phyloP scores from a whole-genome alignment of 495 filamentous ascomycete genomes.

The Aspergillus ostianus region DNA sequence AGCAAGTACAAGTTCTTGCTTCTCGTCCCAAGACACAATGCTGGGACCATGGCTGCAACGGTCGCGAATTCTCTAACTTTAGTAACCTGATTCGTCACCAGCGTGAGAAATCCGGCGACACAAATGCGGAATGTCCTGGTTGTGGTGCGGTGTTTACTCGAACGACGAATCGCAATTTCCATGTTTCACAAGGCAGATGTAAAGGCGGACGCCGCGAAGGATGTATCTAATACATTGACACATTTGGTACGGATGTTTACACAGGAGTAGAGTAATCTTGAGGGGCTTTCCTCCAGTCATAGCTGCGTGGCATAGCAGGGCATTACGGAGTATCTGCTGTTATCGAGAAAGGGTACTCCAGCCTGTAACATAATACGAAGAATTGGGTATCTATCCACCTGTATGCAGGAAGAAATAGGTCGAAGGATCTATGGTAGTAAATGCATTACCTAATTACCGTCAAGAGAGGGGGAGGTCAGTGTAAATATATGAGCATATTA shows the following conservation, averaged over 20 bases:
- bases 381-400: not conserved
- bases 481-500: not conserved
- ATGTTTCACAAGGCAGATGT: slow-evolving; percentile 89
- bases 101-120: slow-evolving; percentile 84
- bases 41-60: slow-evolving; percentile 95
- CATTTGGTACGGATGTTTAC: not conserved
- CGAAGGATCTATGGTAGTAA: not conserved
- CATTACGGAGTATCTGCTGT: not conserved
- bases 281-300: not conserved
- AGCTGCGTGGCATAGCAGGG: not conserved
- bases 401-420: not conserved
- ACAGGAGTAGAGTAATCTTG: not conserved
- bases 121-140: slow-evolving; percentile 80
- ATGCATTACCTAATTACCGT: not conserved
- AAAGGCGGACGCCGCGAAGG: slow-evolving; percentile 48
- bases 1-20: slow-evolving; percentile 66
- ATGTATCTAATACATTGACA: slow-evolving; percentile 23
- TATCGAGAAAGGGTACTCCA: not conserved
- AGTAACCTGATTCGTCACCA: slow-evolving; percentile 92
- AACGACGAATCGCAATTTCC: slow-evolving; percentile 86
- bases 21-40: slow-evolving; percentile 85
- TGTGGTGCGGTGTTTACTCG: slow-evolving; percentile 91
- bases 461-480: not conserved
- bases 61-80: slow-evolving; percentile 90
- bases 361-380: not conserved